A percentile compares a stretch with the other conserved stretches of the same genome.
Evolutionary conservation across 208 protist species (phyloP).

Genomic region (Leishmania gerbilli): DNA sequence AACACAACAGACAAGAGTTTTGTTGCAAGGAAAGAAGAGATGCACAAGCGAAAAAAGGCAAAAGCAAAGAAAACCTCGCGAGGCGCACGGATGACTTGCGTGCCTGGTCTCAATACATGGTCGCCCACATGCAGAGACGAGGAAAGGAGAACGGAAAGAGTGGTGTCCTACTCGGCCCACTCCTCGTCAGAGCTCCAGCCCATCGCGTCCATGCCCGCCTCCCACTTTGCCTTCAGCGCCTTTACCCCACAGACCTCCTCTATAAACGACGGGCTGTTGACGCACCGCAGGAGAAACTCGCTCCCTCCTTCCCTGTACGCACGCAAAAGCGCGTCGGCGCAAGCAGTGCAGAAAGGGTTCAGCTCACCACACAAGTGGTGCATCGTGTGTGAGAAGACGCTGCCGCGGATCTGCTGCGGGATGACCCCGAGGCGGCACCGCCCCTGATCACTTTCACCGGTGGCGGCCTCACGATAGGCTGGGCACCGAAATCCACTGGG

Average conservation of each 20-base stretch:
- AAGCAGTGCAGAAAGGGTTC: constrained; percentile 95
- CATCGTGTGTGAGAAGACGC: constrained; percentile 74
- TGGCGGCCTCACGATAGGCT: constrained; percentile 39
- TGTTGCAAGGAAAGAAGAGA: background rate
- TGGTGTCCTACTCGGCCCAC: background rate
- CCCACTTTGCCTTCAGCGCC: constrained; percentile 63
- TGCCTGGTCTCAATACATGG: background rate
- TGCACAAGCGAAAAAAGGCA: background rate
- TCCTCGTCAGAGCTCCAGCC: constrained; percentile 37
- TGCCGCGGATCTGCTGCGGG: constrained; percentile 92
- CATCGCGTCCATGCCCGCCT: constrained; percentile 27
- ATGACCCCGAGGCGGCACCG: constrained; percentile 65
- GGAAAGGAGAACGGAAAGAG: background rate
- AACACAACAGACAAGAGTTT: background rate
- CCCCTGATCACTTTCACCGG: constrained; percentile 18
- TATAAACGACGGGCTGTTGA: constrained; percentile 88
- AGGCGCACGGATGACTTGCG: background rate
- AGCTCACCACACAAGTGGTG: constrained; percentile 65
- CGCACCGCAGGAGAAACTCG: constrained; percentile 90
- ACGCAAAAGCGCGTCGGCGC: constrained; percentile 77
- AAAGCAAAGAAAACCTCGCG: background rate
- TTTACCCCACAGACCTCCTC: constrained; percentile 79
- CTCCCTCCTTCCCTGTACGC: constrained; percentile 74
- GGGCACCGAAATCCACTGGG: constrained; percentile 65
- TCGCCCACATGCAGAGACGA: background rate